Percentiles rank a stretch among this genome's conserved stretches.
Evolutionary conservation across 2,329 filamentous ascomycete genomes (phyloP).

Genomic region (Graphilbum fragrans): DNA sequence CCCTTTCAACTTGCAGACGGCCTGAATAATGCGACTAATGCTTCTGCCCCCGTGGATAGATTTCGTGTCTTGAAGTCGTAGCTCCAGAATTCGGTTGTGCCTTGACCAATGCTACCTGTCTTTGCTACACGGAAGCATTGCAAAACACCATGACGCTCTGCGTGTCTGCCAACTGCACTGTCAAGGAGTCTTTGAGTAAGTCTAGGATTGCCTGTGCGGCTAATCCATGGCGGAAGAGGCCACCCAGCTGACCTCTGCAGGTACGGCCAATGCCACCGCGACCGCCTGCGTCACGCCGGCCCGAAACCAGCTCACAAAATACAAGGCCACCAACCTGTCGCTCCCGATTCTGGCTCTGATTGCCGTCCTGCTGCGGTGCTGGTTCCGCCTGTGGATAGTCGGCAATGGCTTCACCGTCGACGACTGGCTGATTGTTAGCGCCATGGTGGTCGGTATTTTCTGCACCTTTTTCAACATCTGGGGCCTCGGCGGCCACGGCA

Average conservation of each 20-base stretch:
- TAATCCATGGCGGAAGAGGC: too few relatives aligned
- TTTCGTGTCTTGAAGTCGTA: too few relatives aligned
- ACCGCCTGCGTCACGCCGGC: conserved; percentile 13
- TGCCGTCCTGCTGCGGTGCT: conserved; percentile 25
- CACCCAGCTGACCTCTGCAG: background rate
- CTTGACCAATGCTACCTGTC: conserved; percentile 3
- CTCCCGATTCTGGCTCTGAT: conserved; percentile 20
- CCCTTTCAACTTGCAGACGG: too few relatives aligned
- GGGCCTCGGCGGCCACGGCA: conserved; percentile 23
- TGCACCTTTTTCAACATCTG: conserved; percentile 16
- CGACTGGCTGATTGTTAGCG: conserved; percentile 20
- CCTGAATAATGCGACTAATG: too few relatives aligned
- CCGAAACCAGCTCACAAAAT: conserved; percentile 14
- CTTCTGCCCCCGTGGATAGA: too few relatives aligned
- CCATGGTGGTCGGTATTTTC: conserved; percentile 15
- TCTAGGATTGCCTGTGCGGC: background rate
- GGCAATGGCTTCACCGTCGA: conserved; percentile 20
- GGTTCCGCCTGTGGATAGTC: conserved; percentile 17
- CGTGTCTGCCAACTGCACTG: conserved; percentile 4
- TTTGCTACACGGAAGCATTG: conserved; percentile 5
- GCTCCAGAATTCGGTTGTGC: background rate
- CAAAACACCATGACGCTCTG: background rate
- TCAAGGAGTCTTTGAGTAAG: conserved; percentile 5
- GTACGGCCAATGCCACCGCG: conserved; percentile 12
- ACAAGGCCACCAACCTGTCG: conserved; percentile 16